Conservation (phyloP, 768 basidiomycete species). For the Gyrodon lividus region DNA sequence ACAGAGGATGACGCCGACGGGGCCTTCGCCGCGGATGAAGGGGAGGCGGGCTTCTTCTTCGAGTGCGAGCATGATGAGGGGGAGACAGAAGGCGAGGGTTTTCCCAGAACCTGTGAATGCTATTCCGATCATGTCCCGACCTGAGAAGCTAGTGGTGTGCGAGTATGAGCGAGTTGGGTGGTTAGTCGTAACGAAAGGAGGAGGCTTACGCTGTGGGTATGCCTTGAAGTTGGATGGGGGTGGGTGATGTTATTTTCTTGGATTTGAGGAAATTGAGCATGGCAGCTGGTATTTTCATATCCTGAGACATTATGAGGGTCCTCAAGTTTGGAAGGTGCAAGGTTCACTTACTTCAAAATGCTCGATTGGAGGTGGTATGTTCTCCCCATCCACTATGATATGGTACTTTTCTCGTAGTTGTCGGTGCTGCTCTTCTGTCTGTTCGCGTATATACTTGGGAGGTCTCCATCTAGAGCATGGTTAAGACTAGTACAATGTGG, state of each 20-base stretch:
- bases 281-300: constrained; percentile 96
- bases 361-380: constrained; percentile 91
- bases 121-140: constrained; percentile 97
- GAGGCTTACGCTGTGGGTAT: constrained; percentile 84
- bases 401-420: constrained; percentile 86
- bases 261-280: constrained; percentile 80
- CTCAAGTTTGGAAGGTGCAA: neutral
- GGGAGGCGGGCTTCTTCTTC: constrained; percentile 92
- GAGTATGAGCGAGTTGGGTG: constrained; percentile 5
- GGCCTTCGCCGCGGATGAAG: constrained; percentile 91
- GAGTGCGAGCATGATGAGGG: constrained; percentile 92
- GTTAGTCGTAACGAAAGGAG: constrained; percentile 3
- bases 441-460: constrained; percentile 76
- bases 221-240: constrained; percentile 97
- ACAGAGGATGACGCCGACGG: constrained; percentile 94
- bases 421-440: constrained; percentile 65
- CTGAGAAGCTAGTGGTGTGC: constrained; percentile 66
- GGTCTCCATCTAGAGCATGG: constrained; percentile 73
- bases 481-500: neutral
- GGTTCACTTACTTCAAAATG: constrained; percentile 63
- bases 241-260: constrained; percentile 83
- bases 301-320: constrained; percentile 44
- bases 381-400: constrained; percentile 92
- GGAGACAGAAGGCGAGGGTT: constrained; percentile 97
- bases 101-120: constrained; percentile 99